Evolutionary conservation across 148 eudicot genomes (phyloP), one percentile per base, ranked within the genome.

Genomic region (Suaeda aralocaspica): DNA sequence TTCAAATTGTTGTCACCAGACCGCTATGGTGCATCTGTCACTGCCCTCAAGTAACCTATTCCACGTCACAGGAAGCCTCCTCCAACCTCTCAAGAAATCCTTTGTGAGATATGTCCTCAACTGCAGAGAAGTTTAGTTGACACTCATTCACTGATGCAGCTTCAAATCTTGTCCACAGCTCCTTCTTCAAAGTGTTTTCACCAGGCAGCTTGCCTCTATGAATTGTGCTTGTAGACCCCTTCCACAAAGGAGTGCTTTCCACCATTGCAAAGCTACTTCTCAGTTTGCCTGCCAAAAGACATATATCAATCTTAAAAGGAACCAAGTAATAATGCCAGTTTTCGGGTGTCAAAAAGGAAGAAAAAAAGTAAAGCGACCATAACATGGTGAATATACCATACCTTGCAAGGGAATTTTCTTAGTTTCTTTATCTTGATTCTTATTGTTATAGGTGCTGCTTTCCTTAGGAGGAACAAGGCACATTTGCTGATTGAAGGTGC

Each of bases 1-100:
- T 72, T 94, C 58, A 94, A 72, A 15, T 97, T 94, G 70, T 91
- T 91, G 78, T 94, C 99, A 64, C 99, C n/a, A n/a, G n/a, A n/a
- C n/a, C n/a, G n/a, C n/a, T n/a, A n/a, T n/a, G n/a, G n/a, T n/a
- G n/a, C n/a, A n/a, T n/a, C n/a, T n/a, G n/a, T n/a, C n/a, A n/a
- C n/a, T n/a, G n/a, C n/a, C n/a, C n/a, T n/a, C n/a, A n/a, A n/a
- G n/a, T n/a, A n/a, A n/a, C n/a, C n/a, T n/a, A n/a, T n/a, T 49
- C 44, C 21, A 25, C 49, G 18, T 82, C 79, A 68, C 74, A 46
- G 42, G 81, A 86, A 76, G 81, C 98, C 82, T 93, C 98, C 8
- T 91, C 95, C 71, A 93, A 76, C 74, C 76, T 72, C 75, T 93
- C 98, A 34, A 93, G 88, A 79, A 93, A 93, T 67, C 90, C 96